A percentile compares a stretch with the other conserved stretches of the same genome.
Conservation (phyloP, 129 eudicot genomes). For the Helianthus tuberosus region DNA sequence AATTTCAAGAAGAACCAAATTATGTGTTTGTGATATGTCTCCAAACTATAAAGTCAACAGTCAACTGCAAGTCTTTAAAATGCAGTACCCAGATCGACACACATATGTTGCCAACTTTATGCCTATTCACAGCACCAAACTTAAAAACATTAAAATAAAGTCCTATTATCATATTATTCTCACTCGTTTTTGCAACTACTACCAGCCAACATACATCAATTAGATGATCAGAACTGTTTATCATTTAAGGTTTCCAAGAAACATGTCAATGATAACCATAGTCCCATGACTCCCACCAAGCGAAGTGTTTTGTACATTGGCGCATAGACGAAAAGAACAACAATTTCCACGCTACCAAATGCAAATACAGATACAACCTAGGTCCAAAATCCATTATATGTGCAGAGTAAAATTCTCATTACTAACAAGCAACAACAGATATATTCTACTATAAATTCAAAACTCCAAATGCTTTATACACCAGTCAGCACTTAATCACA, state of each 20-base stretch:
- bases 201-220: not conserved
- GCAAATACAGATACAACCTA: not conserved
- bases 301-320: not conserved
- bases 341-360: not conserved
- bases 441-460: not conserved
- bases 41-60: not conserved
- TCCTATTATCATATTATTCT: not conserved
- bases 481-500: not conserved
- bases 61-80: not conserved
- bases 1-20: not conserved
- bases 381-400: not conserved
- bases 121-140: not conserved
- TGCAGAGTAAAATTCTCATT: no score
- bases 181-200: not conserved
- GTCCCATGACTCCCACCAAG: not conserved
- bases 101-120: not conserved
- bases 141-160: not conserved
- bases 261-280: not conserved
- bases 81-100: not conserved
- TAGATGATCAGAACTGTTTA: not conserved
- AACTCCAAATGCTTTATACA: not conserved
- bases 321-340: not conserved
- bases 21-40: not conserved
- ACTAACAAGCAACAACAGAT: not conserved
- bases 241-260: conserved; percentile 3